Conservation (phyloP, 495 filamentous ascomycete genomes). For the Polyplosphaeria fusca region DNA sequence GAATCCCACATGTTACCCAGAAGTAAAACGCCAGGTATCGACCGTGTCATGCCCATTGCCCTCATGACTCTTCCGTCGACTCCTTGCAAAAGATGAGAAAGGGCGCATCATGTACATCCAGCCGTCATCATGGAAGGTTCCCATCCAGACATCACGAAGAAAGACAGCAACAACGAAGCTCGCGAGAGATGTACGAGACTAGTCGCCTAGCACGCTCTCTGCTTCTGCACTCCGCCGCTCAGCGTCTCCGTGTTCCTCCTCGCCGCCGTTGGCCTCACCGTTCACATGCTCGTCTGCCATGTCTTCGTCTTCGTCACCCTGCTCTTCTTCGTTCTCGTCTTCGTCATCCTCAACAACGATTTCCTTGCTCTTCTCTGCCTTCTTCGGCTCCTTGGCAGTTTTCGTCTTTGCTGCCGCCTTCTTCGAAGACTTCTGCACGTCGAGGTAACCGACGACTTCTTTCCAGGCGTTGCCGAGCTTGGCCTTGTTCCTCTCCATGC, state of each 20-base stretch:
- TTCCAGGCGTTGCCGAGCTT: constrained; percentile 70
- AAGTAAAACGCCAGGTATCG: too few species aligned
- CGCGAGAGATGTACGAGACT: too few species aligned
- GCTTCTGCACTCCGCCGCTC: constrained; percentile 3
- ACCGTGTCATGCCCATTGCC: too few species aligned
- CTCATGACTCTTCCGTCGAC: too few species aligned
- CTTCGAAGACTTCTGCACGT: constrained; percentile 42
- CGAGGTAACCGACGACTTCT: constrained; percentile 71
- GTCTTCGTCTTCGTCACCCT: constrained; percentile 35
- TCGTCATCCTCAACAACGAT: constrained; percentile 44
- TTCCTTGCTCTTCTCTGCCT: constrained; percentile 47
- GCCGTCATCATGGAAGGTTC: too few species aligned
- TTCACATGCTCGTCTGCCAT: constrained; percentile 33
- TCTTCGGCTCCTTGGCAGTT: constrained; percentile 23
- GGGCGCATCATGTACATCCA: too few species aligned
- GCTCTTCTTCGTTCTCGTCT: constrained; percentile 38
- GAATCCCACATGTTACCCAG: too few species aligned
- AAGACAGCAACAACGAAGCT: too few species aligned
- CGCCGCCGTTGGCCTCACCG: background rate
- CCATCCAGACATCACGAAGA: too few species aligned
- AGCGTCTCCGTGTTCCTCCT: background rate
- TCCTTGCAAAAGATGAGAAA: too few species aligned
- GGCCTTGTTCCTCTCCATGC: constrained; percentile 54
- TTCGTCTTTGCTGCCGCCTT: constrained; percentile 44
- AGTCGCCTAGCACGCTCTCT: background rate